Percentiles rank a stretch among this genome's conserved stretches.
Conservation (phyloP, 768 basidiomycete genomes). For the Paxillus involutus region DNA sequence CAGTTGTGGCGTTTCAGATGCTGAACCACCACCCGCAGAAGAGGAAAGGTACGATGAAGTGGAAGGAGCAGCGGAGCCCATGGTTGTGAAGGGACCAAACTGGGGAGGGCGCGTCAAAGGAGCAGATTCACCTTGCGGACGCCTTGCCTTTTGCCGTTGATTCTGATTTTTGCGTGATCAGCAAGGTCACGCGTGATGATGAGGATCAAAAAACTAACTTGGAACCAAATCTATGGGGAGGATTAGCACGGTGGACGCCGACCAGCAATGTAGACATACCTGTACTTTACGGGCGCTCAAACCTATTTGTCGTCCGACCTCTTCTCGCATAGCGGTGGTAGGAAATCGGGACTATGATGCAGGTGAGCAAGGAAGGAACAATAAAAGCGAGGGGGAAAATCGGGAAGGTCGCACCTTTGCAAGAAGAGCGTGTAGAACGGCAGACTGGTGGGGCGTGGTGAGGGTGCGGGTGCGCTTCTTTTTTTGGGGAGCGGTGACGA, state of each 20-base stretch:
- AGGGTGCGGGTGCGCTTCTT: conserved; percentile 82
- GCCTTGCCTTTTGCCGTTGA: conserved; percentile 83
- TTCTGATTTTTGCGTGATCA: conserved; percentile 49
- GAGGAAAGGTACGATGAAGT: conserved; percentile 16
- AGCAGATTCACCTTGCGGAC: conserved; percentile 62
- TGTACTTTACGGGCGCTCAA: conserved; percentile 89
- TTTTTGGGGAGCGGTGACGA: conserved; percentile 37
- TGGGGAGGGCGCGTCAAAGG: conserved; percentile 57
- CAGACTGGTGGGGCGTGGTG: conserved; percentile 86
- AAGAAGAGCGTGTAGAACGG: conserved; percentile 83
- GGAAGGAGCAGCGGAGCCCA: conserved; percentile 34
- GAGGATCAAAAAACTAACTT: conserved; percentile 43
- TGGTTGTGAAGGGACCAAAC: conserved; percentile 60
- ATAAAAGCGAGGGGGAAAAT: not conserved
- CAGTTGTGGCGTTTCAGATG: conserved; percentile 12
- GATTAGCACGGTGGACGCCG: conserved; percentile 8
- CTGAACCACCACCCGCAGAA: not conserved
- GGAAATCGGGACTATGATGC: conserved; percentile 77
- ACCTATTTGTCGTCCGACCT: conserved; percentile 85
- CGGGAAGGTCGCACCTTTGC: conserved; percentile 60
- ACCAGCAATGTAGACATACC: conserved; percentile 44
- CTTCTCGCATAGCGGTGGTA: conserved; percentile 83
- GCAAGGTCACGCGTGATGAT: not conserved
- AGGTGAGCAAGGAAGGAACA: not conserved
- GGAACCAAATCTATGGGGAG: conserved; percentile 78